Conservation (phyloP, 805 yeast species). For the Kazachstania bromeliacearum region DNA sequence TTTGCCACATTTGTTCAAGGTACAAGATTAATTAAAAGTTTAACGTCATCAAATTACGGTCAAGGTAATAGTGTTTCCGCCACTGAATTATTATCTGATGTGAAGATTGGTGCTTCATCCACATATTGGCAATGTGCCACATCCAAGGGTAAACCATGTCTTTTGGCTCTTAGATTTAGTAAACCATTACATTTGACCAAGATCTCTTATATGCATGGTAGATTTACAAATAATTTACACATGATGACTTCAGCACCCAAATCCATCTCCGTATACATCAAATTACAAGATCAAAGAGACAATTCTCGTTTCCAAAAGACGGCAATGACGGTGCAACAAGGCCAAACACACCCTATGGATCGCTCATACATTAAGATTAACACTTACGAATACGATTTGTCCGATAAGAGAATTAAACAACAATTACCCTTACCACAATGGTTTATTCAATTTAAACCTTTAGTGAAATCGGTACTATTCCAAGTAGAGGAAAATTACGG, state of each 20-base stretch:
- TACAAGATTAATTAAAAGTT: conserved; percentile 30
- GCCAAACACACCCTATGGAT: conserved; percentile 14
- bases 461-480: conserved; percentile 28
- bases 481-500: conserved; percentile 31
- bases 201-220: conserved; percentile 30
- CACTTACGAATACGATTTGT: conserved; percentile 21
- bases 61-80: conserved; percentile 23
- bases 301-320: conserved; percentile 6
- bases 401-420: conserved; percentile 21
- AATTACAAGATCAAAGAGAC: conserved; percentile 10
- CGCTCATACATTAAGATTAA: conserved; percentile 22
- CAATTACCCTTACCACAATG: conserved; percentile 24
- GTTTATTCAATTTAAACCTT: conserved; percentile 23
- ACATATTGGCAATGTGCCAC: conserved; percentile 27
- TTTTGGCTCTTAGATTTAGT: conserved; percentile 31
- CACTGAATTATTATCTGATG: conserved; percentile 19
- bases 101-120: conserved; percentile 14
- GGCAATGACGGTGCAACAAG: conserved; percentile 14
- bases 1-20: conserved; percentile 30
- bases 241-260: conserved; percentile 34
- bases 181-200: conserved; percentile 33
- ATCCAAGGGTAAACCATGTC: conserved; percentile 19
- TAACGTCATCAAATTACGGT: conserved; percentile 28
- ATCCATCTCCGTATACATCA: conserved; percentile 26
- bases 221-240: conserved; percentile 31